These are phyloP conservation scores for Talaromyces funiculosus DNA, from an alignment of 2,329 filamentous ascomycete genomes.

Conservation along the genomic window DNA sequence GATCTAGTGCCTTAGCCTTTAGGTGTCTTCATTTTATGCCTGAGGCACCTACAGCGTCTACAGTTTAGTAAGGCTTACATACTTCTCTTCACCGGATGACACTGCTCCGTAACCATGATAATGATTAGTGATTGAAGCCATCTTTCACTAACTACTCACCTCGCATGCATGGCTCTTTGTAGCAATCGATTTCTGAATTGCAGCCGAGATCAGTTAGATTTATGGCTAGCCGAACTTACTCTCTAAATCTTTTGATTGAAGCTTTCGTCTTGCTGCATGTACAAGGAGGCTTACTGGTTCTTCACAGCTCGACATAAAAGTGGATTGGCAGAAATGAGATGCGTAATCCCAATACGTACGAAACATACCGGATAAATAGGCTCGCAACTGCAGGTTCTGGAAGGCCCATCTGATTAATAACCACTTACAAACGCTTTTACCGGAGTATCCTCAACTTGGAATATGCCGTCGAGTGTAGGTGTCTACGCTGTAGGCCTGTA, in stretches of 20 bases:
- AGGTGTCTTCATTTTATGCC: background rate
- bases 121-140: background rate
- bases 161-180: background rate
- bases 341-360: background rate
- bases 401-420: background rate
- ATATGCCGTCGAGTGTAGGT: background rate
- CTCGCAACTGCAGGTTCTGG: background rate
- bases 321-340: background rate
- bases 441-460: background rate
- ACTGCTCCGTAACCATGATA: constrained; percentile 3
- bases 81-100: background rate
- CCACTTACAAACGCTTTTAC: background rate
- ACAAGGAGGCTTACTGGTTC: background rate
- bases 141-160: too few relatives aligned
- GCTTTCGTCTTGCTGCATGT: background rate
- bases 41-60: background rate
- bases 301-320: background rate
- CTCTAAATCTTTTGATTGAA: background rate
- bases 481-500: background rate
- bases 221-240: background rate
- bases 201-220: background rate
- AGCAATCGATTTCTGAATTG: background rate
- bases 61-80: background rate
- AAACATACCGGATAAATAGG: background rate
- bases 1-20: background rate